phyloP scores from a whole-genome alignment of 1,284 basidiomycete genomes.

The Ustilago curta region DNA sequence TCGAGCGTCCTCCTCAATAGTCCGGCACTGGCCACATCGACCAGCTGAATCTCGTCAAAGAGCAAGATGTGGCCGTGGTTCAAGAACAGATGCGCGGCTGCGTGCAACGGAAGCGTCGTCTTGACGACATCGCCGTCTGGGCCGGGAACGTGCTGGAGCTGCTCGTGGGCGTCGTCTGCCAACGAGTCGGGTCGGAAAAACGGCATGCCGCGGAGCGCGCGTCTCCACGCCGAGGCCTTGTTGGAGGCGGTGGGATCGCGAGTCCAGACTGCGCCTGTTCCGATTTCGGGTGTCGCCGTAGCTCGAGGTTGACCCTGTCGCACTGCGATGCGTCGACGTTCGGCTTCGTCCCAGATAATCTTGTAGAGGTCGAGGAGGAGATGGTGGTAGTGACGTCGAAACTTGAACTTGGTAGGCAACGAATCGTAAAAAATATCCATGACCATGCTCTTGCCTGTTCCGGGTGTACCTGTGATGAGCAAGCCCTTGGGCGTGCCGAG shows the following conservation, averaged over 20 bases:
- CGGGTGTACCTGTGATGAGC: conserved; percentile 73
- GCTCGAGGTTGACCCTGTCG: conserved; percentile 48
- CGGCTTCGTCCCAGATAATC: conserved; percentile 75
- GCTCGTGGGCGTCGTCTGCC: conserved; percentile 14
- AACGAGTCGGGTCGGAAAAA: conserved; percentile 59
- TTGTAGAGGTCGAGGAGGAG: conserved; percentile 79
- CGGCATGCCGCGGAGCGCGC: conserved; percentile 51
- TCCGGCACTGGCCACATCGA: conserved; percentile 77
- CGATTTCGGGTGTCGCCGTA: conserved; percentile 43
- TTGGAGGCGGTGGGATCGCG: conserved; percentile 62
- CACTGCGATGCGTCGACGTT: conserved; percentile 69
- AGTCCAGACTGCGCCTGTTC: conserved; percentile 68
- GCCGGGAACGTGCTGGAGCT: conserved; percentile 36
- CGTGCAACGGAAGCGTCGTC: conserved; percentile 70
- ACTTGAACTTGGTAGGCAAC: conserved; percentile 75
- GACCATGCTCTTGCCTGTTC: conserved; percentile 75
- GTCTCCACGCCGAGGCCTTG: conserved; percentile 31
- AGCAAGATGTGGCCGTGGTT: conserved; percentile 75
- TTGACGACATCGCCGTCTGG: conserved; percentile 52
- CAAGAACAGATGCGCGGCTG: conserved; percentile 73
- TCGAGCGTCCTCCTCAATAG: conserved; percentile 79
- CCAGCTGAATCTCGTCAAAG: conserved; percentile 79
- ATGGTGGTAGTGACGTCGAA: conserved; percentile 77
- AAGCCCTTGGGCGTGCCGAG: conserved; percentile 75
- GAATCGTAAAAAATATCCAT: conserved; percentile 77